Percentiles rank a stretch among this genome's conserved stretches.
Evolutionary conservation across 805 yeast species (phyloP).

Genomic region (Suhomyces pyralidae): DNA sequence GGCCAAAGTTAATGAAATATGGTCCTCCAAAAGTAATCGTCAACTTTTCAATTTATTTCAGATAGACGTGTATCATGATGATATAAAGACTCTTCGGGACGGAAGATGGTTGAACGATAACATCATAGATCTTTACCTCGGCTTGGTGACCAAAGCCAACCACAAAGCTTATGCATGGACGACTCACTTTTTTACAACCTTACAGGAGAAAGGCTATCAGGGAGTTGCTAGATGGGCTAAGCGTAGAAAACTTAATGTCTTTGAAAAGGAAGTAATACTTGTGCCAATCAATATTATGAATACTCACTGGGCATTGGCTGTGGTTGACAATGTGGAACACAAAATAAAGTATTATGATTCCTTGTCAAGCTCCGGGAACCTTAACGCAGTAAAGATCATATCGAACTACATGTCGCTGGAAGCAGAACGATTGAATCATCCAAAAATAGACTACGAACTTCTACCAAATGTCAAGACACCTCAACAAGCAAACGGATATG

Average conservation of each 20-base stretch:
- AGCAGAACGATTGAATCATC: slow-evolving; percentile 46
- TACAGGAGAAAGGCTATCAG: slow-evolving; percentile 68
- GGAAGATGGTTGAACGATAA: slow-evolving; percentile 88
- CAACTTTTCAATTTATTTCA: slow-evolving; percentile 33
- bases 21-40: slow-evolving; percentile 24
- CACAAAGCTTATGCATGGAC: slow-evolving; percentile 66
- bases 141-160: slow-evolving; percentile 44
- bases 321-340: slow-evolving; percentile 59
- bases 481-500: slow-evolving; percentile 84
- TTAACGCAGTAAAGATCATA: slow-evolving; percentile 43
- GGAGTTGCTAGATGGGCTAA: slow-evolving; percentile 87
- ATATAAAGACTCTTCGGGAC: slow-evolving; percentile 67
- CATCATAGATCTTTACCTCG: slow-evolving; percentile 78
- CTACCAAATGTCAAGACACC: slow-evolving; percentile 50
- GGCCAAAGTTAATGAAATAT: slow-evolving; percentile 28
- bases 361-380: slow-evolving; percentile 46
- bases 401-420: slow-evolving; percentile 67
- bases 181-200: slow-evolving; percentile 80
- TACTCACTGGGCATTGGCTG: slow-evolving; percentile 91
- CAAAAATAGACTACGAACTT: slow-evolving; percentile 20
- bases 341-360: slow-evolving; percentile 78
- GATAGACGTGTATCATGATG: slow-evolving; percentile 64
- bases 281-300: slow-evolving; percentile 83
- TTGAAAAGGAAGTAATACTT: slow-evolving; percentile 61
- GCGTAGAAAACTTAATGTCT: slow-evolving; percentile 65